phyloP scores from a whole-genome alignment of 768 basidiomycete species.

The Tylopilus rubrobrunneus region DNA sequence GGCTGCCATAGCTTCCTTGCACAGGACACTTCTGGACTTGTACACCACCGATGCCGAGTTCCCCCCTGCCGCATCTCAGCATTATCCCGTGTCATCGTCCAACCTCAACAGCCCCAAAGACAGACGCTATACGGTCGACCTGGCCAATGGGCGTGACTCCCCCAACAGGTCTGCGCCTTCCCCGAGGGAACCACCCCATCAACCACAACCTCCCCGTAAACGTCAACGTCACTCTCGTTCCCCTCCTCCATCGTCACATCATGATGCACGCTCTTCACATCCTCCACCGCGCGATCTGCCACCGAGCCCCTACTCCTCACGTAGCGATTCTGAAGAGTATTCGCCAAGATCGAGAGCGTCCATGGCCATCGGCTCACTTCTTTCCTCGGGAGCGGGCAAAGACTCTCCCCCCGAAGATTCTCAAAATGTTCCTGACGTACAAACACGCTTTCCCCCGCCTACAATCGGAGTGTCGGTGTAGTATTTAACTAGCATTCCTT shows the following conservation, averaged over 20 bases:
- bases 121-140: slow-evolving; percentile 14
- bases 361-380: slow-evolving; percentile 77
- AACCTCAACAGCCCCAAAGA: slow-evolving; percentile 24
- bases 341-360: slow-evolving; percentile 69
- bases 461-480: slow-evolving; percentile 24
- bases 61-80: slow-evolving; percentile 24
- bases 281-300: slow-evolving; percentile 50
- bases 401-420: slow-evolving; percentile 27
- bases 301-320: slow-evolving; percentile 70
- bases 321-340: slow-evolving; percentile 63
- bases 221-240: slow-evolving; percentile 62
- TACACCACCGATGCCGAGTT: slow-evolving; percentile 33
- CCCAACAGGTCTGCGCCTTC: slow-evolving; percentile 7
- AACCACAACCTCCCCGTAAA: slow-evolving; percentile 49
- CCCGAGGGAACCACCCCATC: slow-evolving; percentile 29
- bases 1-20: slow-evolving; percentile 65
- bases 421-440: slow-evolving; percentile 19
- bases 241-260: slow-evolving; percentile 43
- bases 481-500: neutral
- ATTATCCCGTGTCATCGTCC: slow-evolving; percentile 39
- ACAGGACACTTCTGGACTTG: slow-evolving; percentile 66
- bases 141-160: slow-evolving; percentile 15
- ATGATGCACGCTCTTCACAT: slow-evolving; percentile 28
- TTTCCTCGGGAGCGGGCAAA: slow-evolving; percentile 43
- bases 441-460: slow-evolving; percentile 15